Percentiles rank a stretch among this genome's conserved stretches.
Evolutionary conservation across 176 grass and related monocot species (phyloP).

Genomic region (Miscanthus lutarioriparius): DNA sequence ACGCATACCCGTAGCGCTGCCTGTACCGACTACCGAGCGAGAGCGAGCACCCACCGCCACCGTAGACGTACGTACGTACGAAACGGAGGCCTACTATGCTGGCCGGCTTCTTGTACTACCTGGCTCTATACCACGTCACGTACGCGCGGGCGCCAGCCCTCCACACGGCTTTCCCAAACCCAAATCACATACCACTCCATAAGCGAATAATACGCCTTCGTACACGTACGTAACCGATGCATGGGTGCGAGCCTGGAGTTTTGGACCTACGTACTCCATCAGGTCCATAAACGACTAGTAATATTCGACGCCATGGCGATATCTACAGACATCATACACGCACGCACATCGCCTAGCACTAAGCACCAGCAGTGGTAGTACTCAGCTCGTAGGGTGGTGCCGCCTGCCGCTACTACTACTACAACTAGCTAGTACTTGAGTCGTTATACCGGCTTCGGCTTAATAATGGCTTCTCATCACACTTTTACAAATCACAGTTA

Average conservation of each 20-base stretch:
- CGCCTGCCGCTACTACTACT: too few species aligned
- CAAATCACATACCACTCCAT: background rate
- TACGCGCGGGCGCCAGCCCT: too few species aligned
- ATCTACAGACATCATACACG: background rate
- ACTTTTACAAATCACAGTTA: background rate
- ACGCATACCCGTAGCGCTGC: too few species aligned
- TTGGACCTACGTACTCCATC: too few species aligned
- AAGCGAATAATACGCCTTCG: background rate
- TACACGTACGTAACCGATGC: background rate
- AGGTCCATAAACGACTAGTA: too few species aligned
- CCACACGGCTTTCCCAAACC: background rate
- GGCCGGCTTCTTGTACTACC: too few species aligned
- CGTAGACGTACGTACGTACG: too few species aligned
- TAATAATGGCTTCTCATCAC: background rate
- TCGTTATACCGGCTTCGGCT: background rate
- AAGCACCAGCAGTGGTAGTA: background rate
- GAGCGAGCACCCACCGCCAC: too few species aligned
- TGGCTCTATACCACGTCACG: too few species aligned
- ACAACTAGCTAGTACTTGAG: background rate
- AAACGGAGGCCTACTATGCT: too few species aligned
- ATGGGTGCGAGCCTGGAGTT: background rate
- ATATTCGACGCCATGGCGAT: background rate
- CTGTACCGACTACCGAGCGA: too few species aligned
- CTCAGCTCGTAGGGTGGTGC: constrained; percentile 3
- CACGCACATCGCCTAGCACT: background rate